Evolutionary conservation across 768 basidiomycete species (phyloP).

Genomic region (Sporobolomyces roseus): DNA sequence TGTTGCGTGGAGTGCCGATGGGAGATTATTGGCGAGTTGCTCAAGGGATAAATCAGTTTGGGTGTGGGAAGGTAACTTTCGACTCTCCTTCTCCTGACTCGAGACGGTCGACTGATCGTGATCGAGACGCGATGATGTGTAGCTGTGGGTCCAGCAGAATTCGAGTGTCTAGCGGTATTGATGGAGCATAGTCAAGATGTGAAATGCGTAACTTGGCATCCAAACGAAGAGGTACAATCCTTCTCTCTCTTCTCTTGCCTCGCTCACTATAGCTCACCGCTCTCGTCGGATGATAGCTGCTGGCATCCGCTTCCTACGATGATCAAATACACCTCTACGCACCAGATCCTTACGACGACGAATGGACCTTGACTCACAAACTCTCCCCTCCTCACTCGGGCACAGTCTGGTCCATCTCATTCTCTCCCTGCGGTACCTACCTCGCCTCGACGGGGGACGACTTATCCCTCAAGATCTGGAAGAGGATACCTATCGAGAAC

Average conservation of each 20-base stretch:
- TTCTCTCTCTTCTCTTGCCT: conserved; percentile 8
- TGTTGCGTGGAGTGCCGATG: conserved; percentile 74
- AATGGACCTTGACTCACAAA: conserved; percentile 75
- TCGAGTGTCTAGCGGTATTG: conserved; percentile 87
- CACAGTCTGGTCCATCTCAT: conserved; percentile 89
- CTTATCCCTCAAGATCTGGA: conserved; percentile 78
- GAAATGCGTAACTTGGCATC: conserved; percentile 92
- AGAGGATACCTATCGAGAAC: conserved; percentile 50
- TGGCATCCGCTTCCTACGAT: conserved; percentile 95
- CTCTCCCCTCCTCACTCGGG: conserved; percentile 61
- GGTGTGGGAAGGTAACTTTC: conserved; percentile 81
- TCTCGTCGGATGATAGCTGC: conserved; percentile 58
- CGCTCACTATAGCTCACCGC: conserved; percentile 4
- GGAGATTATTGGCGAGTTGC: conserved; percentile 81
- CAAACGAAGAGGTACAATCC: conserved; percentile 74
- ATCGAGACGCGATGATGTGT: neutral
- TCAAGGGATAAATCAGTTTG: conserved; percentile 96
- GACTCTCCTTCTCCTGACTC: neutral
- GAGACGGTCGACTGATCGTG: neutral
- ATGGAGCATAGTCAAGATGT: conserved; percentile 98
- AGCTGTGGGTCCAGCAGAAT: conserved; percentile 76
- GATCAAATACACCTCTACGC: conserved; percentile 89
- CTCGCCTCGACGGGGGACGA: conserved; percentile 86
- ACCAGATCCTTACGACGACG: conserved; percentile 91
- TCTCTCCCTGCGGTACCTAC: conserved; percentile 68